These are phyloP conservation scores for Chrysoporthe puriensis DNA, from an alignment of 2,329 filamentous ascomycete genomes.

Conservation along the genomic window DNA sequence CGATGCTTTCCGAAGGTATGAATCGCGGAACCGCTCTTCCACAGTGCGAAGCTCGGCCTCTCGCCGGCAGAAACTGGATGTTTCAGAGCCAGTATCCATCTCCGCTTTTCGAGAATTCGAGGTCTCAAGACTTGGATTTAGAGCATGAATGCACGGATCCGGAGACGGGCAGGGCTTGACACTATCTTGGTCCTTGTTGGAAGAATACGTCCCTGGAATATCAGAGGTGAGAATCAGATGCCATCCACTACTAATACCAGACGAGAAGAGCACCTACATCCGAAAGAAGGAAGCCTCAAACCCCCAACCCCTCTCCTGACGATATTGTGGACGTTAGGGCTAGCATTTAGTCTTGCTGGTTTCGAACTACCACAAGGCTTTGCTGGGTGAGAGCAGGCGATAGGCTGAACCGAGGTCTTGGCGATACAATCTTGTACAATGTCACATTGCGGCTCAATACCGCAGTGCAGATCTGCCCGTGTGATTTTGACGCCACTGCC, in stretches of 20 bases:
- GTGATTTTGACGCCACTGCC: neutral
- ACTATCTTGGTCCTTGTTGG: neutral
- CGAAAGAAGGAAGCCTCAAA: conserved; percentile 18
- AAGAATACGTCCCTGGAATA: conserved; percentile 9
- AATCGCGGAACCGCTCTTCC: conserved; percentile 46
- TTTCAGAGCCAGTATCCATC: conserved; percentile 38
- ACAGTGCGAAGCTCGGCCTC: conserved; percentile 46
- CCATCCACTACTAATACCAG: neutral
- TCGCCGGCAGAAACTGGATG: conserved; percentile 43
- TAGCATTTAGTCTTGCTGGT: neutral
- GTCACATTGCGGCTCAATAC: too few relatives aligned
- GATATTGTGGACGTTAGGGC: neutral
- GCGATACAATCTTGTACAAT: too few relatives aligned
- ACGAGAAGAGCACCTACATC: conserved; percentile 12
- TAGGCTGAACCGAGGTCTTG: neutral
- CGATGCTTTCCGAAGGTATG: conserved; percentile 37
- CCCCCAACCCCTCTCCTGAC: conserved; percentile 15
- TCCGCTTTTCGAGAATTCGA: conserved; percentile 23
- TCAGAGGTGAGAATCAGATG: neutral
- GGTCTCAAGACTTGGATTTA: conserved; percentile 6
- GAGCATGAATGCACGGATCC: conserved; percentile 10
- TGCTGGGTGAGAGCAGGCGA: neutral
- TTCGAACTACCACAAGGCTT: neutral
- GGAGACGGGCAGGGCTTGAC: neutral
- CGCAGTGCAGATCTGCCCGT: neutral